A percentile compares a stretch with the other conserved stretches of the same genome.
Evolutionary conservation across 352 stramenopile genomes (phyloP).

Genomic region (Globisporangium spiculum): DNA sequence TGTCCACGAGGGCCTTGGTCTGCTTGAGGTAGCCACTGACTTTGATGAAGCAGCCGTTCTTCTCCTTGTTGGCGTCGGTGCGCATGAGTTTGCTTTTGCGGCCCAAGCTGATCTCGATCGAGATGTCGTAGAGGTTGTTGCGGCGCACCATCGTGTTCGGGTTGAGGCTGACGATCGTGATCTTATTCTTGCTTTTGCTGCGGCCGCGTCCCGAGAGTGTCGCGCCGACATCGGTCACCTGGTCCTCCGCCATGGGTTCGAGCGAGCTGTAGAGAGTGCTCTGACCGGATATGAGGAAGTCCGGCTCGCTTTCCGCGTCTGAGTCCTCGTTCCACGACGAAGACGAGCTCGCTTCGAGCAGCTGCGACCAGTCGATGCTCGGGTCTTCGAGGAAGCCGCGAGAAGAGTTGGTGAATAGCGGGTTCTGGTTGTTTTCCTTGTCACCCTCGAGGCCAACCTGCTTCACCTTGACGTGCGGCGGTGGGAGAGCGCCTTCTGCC

Average conservation of each 20-base stretch:
- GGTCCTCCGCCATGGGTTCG: conserved; percentile 22
- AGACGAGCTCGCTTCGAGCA: conserved; percentile 22
- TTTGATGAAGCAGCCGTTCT: conserved; percentile 46
- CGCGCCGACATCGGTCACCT: conserved; percentile 1
- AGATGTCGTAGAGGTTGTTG: conserved; percentile 40
- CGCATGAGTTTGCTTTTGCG: conserved; percentile 47
- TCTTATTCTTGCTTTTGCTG: conserved; percentile 20
- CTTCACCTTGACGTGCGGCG: not conserved
- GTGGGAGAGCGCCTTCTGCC: not conserved
- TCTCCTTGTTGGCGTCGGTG: conserved; percentile 41
- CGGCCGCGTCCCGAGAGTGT: not conserved
- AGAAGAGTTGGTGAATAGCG: conserved; percentile 18
- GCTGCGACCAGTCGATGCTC: conserved; percentile 18
- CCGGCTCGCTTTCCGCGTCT: conserved; percentile 5
- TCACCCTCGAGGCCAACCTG: conserved; percentile 7
- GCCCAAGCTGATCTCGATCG: conserved; percentile 55
- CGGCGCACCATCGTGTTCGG: conserved; percentile 9
- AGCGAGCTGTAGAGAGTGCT: conserved; percentile 8
- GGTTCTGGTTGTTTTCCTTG: conserved; percentile 19
- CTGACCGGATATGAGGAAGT: conserved; percentile 4
- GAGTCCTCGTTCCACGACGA: conserved; percentile 26
- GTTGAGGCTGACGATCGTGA: conserved; percentile 22
- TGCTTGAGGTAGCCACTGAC: conserved; percentile 45
- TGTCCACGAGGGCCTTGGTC: conserved; percentile 44
- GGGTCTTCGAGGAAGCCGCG: conserved; percentile 17